Base-by-base conservation (phyloP, 169 alveolate genomes). In the Eimeria sp. region DNA sequence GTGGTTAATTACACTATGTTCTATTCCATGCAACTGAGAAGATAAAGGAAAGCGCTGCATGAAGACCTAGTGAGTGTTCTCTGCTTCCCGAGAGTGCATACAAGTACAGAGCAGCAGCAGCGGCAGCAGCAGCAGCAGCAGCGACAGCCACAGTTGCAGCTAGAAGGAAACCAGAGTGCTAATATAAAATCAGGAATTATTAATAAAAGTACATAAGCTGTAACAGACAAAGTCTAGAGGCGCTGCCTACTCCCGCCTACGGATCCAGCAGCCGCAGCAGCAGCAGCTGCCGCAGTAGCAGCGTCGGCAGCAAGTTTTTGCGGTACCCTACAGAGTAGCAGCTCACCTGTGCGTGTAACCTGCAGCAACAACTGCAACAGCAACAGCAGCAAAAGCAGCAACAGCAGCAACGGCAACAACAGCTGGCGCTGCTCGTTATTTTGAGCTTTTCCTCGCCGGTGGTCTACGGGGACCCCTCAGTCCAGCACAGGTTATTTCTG, bases 251-350 rank as follows among this genome's bases (percentile, higher is more conserved):
- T 76, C 61, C 87, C 34, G 40, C 63, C 87, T 34, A 63, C 87
- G 18, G 87, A 76, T 76, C 87, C 87, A 43, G 61, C 87, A 3
- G 70, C 70, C 9, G 70, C 70, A 9, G 87, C 87, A 76, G 87
- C 87, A 40, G 61, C 87, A 40, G 87, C 87, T 0, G 61, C 87
- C n/a, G 80, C 80, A 4, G 80, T 47, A 70, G 80, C 80, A 7
- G 80, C 80, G 80, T 27, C 80, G 47, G 80, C 80, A 70, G 80
- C 80, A 27, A 70, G 47, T 40, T 70, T 22, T 70, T 70, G 30
- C 80, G n/a, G 0, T 14, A 27, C 6, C 80, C 47, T 27, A 40
- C 80, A 27, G 10, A 70, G 80, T 7, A 70, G 80, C 80, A 70
- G 22, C 49, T 11, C 49, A 27, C 51, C 43, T 70, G 13, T 70